Evolutionary conservation across 257 asterid species (phyloP).

Genomic region (Solanum stenotomum): DNA sequence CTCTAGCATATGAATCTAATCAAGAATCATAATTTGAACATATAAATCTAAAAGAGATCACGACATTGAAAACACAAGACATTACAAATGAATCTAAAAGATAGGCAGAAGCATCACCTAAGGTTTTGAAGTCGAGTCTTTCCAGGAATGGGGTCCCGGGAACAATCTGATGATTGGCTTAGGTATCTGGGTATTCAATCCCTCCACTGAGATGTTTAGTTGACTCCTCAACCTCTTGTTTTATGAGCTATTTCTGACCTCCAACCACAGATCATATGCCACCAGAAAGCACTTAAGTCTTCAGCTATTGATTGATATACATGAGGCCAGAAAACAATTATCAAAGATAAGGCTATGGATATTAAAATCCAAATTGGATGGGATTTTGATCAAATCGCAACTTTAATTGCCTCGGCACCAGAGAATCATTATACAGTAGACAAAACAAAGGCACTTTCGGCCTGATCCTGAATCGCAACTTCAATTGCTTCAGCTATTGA

Average conservation of each 20-base stretch:
- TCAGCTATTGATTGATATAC: not conserved
- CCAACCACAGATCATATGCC: not conserved
- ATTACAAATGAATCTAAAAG: not conserved
- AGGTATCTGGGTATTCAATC: not conserved
- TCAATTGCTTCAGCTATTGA: not conserved
- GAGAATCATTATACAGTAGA: not conserved
- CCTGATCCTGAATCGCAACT: not conserved
- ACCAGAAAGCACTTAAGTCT: not conserved
- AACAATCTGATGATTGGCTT: not conserved
- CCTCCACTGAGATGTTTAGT: not conserved
- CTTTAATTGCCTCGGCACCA: not conserved
- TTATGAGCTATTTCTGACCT: not conserved
- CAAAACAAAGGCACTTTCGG: not conserved
- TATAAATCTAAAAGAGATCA: not conserved
- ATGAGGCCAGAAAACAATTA: not conserved
- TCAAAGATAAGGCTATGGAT: not conserved
- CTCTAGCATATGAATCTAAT: not conserved
- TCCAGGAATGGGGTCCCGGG: not conserved
- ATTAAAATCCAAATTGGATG: not conserved
- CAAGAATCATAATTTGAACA: not conserved
- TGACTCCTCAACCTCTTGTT: not conserved
- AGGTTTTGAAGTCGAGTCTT: not conserved
- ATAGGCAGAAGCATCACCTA: not conserved
- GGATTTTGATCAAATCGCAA: not conserved
- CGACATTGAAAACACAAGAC: not conserved